phyloP scores from a whole-genome alignment of 2,329 filamentous ascomycete genomes.

The Aspergillus niger region DNA sequence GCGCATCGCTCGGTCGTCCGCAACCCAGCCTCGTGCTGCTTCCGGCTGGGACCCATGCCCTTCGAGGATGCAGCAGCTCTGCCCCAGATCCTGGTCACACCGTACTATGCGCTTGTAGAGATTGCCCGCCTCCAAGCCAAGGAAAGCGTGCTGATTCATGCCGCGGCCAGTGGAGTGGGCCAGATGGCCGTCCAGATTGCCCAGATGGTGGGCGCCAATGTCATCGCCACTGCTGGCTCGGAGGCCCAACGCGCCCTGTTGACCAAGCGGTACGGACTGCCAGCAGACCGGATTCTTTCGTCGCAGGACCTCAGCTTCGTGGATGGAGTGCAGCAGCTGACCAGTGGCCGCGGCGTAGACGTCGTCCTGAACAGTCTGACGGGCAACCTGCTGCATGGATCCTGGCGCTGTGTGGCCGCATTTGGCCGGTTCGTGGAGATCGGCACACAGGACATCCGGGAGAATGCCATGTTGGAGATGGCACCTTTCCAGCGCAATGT shows the following conservation, averaged over 20 bases:
- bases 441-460: not conserved
- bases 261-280: not conserved
- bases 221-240: not conserved
- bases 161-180: constrained; percentile 1
- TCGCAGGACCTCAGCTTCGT: not conserved
- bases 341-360: not conserved
- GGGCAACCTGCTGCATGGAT: not conserved
- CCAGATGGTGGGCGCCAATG: constrained; percentile 1
- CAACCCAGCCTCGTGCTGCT: constrained; percentile 2
- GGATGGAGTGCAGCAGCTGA: not conserved
- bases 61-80: constrained; percentile 1
- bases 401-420: constrained; percentile 1
- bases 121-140: constrained; percentile 6
- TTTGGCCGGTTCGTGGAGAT: constrained; percentile 6
- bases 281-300: not conserved
- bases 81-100: not conserved
- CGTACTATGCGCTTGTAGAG: constrained; percentile 1
- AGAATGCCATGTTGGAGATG: not conserved
- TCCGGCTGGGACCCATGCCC: not conserved
- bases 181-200: constrained; percentile 8
- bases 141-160: constrained; percentile 7
- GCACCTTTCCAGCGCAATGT: not conserved
- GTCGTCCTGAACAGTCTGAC: constrained; percentile 2
- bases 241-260: not conserved
- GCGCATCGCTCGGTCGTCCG: constrained; percentile 6